Percentiles rank a stretch among this genome's conserved stretches.
These are phyloP conservation scores for Colletotrichum sojae DNA, from an alignment of 2,329 filamentous ascomycete genomes.

Conservation along the genomic window DNA sequence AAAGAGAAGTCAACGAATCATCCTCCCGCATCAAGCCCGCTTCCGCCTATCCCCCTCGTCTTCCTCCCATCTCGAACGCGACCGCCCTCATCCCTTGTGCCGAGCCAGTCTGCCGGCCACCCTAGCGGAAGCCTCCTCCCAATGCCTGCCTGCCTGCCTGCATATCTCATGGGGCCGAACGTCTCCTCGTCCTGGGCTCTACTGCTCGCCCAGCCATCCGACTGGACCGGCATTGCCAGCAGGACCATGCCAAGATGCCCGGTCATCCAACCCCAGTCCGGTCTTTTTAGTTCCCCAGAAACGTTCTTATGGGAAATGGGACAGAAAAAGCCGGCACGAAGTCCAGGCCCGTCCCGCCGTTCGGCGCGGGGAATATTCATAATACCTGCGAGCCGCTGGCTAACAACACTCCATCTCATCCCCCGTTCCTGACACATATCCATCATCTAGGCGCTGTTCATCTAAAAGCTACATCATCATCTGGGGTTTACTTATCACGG, in stretches of 20 bases:
- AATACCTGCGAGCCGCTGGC: conserved; percentile 7
- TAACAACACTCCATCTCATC: neutral
- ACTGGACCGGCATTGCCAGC: conserved; percentile 12
- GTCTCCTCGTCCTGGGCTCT: neutral
- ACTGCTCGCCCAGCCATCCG: conserved; percentile 8
- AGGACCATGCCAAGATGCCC: conserved; percentile 27
- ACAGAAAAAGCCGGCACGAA: neutral
- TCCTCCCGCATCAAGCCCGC: conserved; percentile 10
- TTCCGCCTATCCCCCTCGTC: neutral
- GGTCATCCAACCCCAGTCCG: conserved; percentile 12
- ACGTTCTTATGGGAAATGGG: neutral
- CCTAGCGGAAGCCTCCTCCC: conserved; percentile 9
- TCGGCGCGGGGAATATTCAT: conserved; percentile 3
- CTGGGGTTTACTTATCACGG: neutral
- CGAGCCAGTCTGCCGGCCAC: conserved; percentile 18
- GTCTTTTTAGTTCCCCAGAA: neutral
- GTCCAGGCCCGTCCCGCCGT: neutral
- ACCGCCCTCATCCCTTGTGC: conserved; percentile 24
- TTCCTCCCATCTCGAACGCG: neutral
- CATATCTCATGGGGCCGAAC: neutral
- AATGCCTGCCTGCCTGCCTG: neutral
- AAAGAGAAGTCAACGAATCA: conserved; percentile 17
- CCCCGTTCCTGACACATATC: conserved; percentile 1
- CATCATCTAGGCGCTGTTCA: conserved; percentile 1
- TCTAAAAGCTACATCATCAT: neutral